Evolutionary conservation across 306 rosid genomes (phyloP).

Genomic region (Lathyrus aphaca): DNA sequence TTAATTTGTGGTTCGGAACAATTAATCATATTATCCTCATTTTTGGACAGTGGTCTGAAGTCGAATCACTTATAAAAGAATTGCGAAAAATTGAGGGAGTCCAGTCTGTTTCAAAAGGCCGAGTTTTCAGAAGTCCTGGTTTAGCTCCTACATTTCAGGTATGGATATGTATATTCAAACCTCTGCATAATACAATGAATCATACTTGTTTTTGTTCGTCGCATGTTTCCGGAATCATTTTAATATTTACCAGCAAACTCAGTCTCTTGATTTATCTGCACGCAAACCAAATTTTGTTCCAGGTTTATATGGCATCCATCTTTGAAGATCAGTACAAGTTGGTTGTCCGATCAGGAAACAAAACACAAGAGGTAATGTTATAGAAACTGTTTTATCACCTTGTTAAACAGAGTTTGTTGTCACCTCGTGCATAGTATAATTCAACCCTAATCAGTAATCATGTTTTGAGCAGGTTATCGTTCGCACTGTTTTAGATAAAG

Average conservation of each 20-base stretch:
- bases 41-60: conserved; percentile 85
- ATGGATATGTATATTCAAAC: conserved; percentile 14
- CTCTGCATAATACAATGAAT: conserved; percentile 29
- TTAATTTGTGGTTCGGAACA: conserved; percentile 26
- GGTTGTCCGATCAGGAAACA: conserved; percentile 88
- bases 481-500: conserved; percentile 73
- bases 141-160: conserved; percentile 98
- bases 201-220: neutral
- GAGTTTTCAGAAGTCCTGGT: conserved; percentile 90
- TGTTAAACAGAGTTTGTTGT: conserved; percentile 11
- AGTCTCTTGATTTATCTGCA: conserved; percentile 31
- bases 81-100: conserved; percentile 75
- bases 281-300: conserved; percentile 33
- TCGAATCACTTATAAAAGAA: conserved; percentile 75
- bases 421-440: conserved; percentile 4
- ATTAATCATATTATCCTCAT: conserved; percentile 27
- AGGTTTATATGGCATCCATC: conserved; percentile 98
- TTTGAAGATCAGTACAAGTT: conserved; percentile 91
- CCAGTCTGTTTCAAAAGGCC: conserved; percentile 80
- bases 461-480: conserved; percentile 70
- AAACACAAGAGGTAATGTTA: conserved; percentile 83
- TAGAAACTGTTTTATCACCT: conserved; percentile 6
- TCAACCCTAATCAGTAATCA: conserved; percentile 9
- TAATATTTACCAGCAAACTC: conserved; percentile 30
- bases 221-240: conserved; percentile 7